phyloP scores from a whole-genome alignment of 768 basidiomycete genomes.

The Phanerodontia chrysosporium region DNA sequence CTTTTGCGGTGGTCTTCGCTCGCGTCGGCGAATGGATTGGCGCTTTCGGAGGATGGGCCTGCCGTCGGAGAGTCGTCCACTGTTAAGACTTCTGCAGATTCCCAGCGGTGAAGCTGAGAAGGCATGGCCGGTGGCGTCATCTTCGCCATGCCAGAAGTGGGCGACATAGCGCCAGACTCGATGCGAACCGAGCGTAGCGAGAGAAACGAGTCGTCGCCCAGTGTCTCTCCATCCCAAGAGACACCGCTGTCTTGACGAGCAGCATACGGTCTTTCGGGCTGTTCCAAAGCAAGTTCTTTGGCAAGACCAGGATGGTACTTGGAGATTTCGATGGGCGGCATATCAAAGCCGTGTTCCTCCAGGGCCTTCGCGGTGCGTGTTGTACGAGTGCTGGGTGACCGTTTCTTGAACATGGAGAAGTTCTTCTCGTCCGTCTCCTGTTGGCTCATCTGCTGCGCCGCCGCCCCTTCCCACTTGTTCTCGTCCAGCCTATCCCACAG shows the following conservation, averaged over 20 bases:
- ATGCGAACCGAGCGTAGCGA: slow-evolving; percentile 40
- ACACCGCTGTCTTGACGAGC: slow-evolving; percentile 40
- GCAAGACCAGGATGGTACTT: slow-evolving; percentile 54
- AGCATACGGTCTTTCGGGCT: slow-evolving; percentile 41
- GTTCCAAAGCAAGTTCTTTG: slow-evolving; percentile 43
- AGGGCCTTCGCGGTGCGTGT: slow-evolving; percentile 31
- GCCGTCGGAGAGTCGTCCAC: slow-evolving; percentile 28
- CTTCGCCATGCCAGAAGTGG: slow-evolving; percentile 47
- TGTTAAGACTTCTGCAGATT: slow-evolving; percentile 62
- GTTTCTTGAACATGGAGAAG: slow-evolving; percentile 47
- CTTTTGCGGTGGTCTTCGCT: slow-evolving; percentile 34
- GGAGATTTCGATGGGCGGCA: slow-evolving; percentile 40
- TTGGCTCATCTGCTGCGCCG: slow-evolving; percentile 8
- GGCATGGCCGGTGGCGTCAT: slow-evolving; percentile 56
- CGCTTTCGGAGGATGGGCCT: slow-evolving; percentile 22
- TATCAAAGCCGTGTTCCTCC: slow-evolving; percentile 22
- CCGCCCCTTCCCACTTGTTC: slow-evolving; percentile 34
- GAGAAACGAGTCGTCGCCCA: slow-evolving; percentile 45
- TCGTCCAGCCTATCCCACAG: slow-evolving; percentile 54
- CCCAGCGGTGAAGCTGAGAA: slow-evolving; percentile 55
- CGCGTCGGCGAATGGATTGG: slow-evolving; percentile 32
- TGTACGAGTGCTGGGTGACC: slow-evolving; percentile 40
- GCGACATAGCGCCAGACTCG: slow-evolving; percentile 44
- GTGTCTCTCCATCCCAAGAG: slow-evolving; percentile 48
- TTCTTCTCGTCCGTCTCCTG: slow-evolving; percentile 24